Conservation (phyloP, 108 stramenopile genomes). For the Nitzschia putrida region DNA sequence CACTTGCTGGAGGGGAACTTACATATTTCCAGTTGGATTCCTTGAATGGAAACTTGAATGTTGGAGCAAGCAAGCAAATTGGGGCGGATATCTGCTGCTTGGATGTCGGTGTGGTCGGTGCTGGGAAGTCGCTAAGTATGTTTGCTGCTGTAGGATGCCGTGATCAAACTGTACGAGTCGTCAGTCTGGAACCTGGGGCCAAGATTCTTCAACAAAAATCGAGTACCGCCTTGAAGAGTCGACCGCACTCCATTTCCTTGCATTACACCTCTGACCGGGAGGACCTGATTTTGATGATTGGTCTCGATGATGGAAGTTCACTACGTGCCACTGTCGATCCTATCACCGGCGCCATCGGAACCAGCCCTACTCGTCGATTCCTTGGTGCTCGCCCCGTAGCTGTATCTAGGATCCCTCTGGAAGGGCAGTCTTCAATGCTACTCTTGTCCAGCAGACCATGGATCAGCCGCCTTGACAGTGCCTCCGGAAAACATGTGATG, state of each 20-base stretch:
- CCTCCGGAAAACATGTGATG: constrained; percentile 71
- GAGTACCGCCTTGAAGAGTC: constrained; percentile 62
- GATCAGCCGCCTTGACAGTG: constrained; percentile 73
- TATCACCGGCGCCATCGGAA: constrained; percentile 85
- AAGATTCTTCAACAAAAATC: constrained; percentile 57
- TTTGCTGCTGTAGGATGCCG: constrained; percentile 94
- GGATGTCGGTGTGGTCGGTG: constrained; percentile 84
- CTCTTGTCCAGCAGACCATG: constrained; percentile 93
- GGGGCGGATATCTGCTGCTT: constrained; percentile 92
- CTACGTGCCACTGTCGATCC: constrained; percentile 85
- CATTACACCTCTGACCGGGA: constrained; percentile 29
- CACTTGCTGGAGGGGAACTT: constrained; percentile 91
- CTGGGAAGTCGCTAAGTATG: constrained; percentile 71
- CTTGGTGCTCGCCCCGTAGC: constrained; percentile 91
- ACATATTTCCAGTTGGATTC: constrained; percentile 97
- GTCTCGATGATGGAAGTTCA: constrained; percentile 89
- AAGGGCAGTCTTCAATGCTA: constrained; percentile 70
- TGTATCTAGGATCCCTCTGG: constrained; percentile 79
- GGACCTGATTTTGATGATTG: constrained; percentile 81
- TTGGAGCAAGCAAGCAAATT: constrained; percentile 79
- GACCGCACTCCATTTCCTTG: constrained; percentile 69
- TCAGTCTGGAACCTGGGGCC: constrained; percentile 83
- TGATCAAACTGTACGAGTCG: constrained; percentile 84
- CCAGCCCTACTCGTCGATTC: constrained; percentile 88
- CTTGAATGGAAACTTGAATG: constrained; percentile 70